Conservation (phyloP, 2,329 filamentous ascomycete species). For the Sclerotinia spermophila region DNA sequence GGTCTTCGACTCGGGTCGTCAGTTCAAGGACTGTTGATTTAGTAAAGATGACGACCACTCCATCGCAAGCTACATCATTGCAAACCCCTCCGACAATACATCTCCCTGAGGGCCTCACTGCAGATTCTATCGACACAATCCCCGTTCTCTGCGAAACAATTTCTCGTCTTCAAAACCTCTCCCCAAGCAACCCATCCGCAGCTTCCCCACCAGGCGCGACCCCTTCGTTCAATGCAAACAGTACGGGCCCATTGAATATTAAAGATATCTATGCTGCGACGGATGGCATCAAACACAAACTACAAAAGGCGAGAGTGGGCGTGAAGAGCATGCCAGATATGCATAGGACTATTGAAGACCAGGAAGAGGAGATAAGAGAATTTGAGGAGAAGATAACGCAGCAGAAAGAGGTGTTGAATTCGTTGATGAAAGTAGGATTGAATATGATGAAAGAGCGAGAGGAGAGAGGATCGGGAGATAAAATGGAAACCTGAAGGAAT, state of each 20-base stretch:
- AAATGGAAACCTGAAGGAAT: conserved; percentile 15
- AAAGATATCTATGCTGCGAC: conserved; percentile 80
- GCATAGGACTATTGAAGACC: conserved; percentile 61
- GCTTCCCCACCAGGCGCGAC: conserved; percentile 34
- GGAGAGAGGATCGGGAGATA: conserved; percentile 23
- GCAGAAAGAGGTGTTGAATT: conserved; percentile 57
- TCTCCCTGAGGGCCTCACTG: conserved; percentile 62
- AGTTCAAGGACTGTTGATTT: background rate
- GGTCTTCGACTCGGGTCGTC: conserved; percentile 11
- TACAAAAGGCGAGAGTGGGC: conserved; percentile 71
- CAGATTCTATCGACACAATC: conserved; percentile 80
- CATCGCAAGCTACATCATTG: conserved; percentile 29
- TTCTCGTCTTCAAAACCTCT: conserved; percentile 60
- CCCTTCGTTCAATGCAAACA: conserved; percentile 39
- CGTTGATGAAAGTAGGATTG: conserved; percentile 50
- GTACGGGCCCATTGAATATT: conserved; percentile 35
- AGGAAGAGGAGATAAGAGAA: conserved; percentile 65
- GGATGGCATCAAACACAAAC: conserved; percentile 74
- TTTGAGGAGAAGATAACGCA: conserved; percentile 60
- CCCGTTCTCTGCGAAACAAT: conserved; percentile 78
- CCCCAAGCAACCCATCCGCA: conserved; percentile 38
- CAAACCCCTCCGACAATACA: conserved; percentile 37
- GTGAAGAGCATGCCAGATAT: conserved; percentile 68
- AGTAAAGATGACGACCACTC: conserved; percentile 27
- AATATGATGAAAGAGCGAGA: conserved; percentile 40